Evolutionary conservation across 2,329 filamentous ascomycete species (phyloP), one percentile per base, ranked within the genome.

Genomic region (Phaeosphaeria sp.): DNA sequence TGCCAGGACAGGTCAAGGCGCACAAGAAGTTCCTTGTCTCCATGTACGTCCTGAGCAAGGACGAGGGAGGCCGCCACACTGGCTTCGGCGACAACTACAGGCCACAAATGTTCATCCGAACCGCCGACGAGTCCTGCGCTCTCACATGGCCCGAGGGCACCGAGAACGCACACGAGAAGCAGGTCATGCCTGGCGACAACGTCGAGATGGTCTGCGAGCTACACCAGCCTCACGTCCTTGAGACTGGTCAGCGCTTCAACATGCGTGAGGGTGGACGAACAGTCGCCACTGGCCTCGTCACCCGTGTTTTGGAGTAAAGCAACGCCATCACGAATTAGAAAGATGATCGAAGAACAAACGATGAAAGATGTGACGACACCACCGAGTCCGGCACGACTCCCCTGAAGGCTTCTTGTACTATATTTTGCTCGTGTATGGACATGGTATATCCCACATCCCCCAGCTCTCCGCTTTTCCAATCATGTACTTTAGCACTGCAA

Each of bases 171-270:
- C 77, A 84, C 64, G 82, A 82, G 79, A 93, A 92, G 85, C 90
- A 93, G 84, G 89, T 97, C 80, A 96, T 97, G 93, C 95, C 95
- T 52, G 95, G 95, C 79, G 95, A 99, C 87, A 99, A 99, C 81
- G 88, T 97, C 68, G 95, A 99, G 85, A 97, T 99, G 93, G 83
- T 95, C 65, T 90, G 93, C 78, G 87, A 90, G 72, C 89, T 97
- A 75, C 87, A 92, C 81, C 84, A 90, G 80, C 92, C 94, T 63
- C 87, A 96, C 73, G 94, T 94, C 59, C 82, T 97, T 64, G 95
- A 99, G 83, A 83, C 87, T 63, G 94, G 95, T 71, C 92, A 97
- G 84, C 91, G 95, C 73, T 95, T 99, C 87, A 99, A 98, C 85
- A 89, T 99, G 77, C 92, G 95, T 81, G 95, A 99, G 85, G 95